Evolutionary conservation across 106 monocot species (phyloP), one percentile per base, ranked within the genome.

Genomic region (Phalaenopsis equestris): DNA sequence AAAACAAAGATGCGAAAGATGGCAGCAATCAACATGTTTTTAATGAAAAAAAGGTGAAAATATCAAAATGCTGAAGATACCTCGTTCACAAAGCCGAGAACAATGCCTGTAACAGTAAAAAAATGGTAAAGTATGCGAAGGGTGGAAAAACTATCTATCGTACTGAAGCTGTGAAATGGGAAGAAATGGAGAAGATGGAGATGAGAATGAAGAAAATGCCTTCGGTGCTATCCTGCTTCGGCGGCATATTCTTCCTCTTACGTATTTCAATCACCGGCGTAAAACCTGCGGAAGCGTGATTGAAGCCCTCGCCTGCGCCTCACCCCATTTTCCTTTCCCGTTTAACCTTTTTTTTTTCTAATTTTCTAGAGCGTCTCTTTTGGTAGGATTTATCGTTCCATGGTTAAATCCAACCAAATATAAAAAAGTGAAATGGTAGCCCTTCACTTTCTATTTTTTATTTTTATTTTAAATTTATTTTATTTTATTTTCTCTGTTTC

Each of bases 21-120:
- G 21, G 6, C 21, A 21, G 6, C 4, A 21, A 61, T 61, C 61
- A 8, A 23, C 19, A 61, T 5, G 21, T 61, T n/a, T 30, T 61
- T 1, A 19, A 19, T 61, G 19, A 61, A 61, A 1, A 1, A 61
- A 61, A n/a, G 12, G 4, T n/a, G 1, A 15, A 37, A 30, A 37
- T 41, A 37, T 70, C 10, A 3, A 11, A 70, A 38, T 12, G 70
- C 8, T 38, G 15, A 70, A 70, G 39, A 14, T 70, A 70, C 70
- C 70, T 70, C 70, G 38, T 70, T 70, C 70, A 70, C 70, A 15
- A 37, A 70, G 70, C 39, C 39, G 39, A 70, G 70, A 70, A 70
- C 70, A 70, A 70, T 70, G 38, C 70, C 70, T 70, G 70, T 2
- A 70, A 14, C 18, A n/a, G 19, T 61, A 70, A 70, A 39, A 2